Conservation (phyloP, 768 basidiomycete species). For the Sistotremastrum niveocremeum region DNA sequence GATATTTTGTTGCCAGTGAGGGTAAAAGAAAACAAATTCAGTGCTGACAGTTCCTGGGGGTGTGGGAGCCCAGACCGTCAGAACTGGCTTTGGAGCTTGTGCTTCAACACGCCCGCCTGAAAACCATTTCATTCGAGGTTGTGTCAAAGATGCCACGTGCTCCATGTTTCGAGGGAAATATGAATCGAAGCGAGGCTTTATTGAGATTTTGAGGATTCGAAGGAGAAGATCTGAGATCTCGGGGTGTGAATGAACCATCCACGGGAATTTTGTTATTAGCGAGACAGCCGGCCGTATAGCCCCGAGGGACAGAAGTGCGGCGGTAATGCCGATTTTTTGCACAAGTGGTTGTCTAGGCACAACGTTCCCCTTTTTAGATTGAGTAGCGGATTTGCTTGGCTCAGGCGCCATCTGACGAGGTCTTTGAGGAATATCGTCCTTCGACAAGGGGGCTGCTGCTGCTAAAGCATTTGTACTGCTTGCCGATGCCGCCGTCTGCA, state of each 20-base stretch:
- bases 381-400: slow-evolving; percentile 19
- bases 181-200: slow-evolving; percentile 51
- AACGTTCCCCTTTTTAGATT: slow-evolving; percentile 26
- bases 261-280: slow-evolving; percentile 72
- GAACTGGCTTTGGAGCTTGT: slow-evolving; percentile 42
- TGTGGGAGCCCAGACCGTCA: slow-evolving; percentile 69
- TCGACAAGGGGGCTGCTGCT: slow-evolving; percentile 67
- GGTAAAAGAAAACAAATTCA: slow-evolving; percentile 88
- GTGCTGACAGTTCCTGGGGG: slow-evolving; percentile 63
- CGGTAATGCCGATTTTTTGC: slow-evolving; percentile 69
- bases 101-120: slow-evolving; percentile 38
- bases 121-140: slow-evolving; percentile 52
- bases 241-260: slow-evolving; percentile 68
- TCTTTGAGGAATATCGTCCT: slow-evolving; percentile 29
- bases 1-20: slow-evolving; percentile 62
- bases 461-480: slow-evolving; percentile 69
- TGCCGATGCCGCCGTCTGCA: slow-evolving; percentile 49
- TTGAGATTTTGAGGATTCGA: slow-evolving; percentile 54
- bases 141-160: slow-evolving; percentile 45
- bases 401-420: slow-evolving; percentile 25
- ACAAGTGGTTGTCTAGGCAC: slow-evolving; percentile 24
- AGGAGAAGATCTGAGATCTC: slow-evolving; percentile 82
- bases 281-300: slow-evolving; percentile 65
- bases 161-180: slow-evolving; percentile 24
- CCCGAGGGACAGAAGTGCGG: slow-evolving; percentile 76